Evolutionary conservation across 2,329 filamentous ascomycete species (phyloP).

Genomic region (Aspergillus cejpii): DNA sequence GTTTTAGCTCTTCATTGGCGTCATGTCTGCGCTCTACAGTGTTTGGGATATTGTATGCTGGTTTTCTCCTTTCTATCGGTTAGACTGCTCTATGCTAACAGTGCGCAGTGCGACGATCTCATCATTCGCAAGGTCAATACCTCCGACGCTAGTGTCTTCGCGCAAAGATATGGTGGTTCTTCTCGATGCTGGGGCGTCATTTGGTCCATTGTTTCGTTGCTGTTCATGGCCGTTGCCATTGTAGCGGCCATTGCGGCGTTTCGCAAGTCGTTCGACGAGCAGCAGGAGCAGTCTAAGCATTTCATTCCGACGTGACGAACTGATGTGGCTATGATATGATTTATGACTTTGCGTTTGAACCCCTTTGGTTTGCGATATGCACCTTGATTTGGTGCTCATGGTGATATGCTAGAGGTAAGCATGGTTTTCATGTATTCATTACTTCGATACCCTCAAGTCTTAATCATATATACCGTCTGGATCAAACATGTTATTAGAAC

Average conservation of each 20-base stretch:
- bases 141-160: conserved; percentile 73
- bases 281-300: conserved; percentile 60
- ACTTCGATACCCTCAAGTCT: too few relatives aligned
- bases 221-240: conserved; percentile 67
- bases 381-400: background rate
- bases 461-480: too few relatives aligned
- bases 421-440: too few relatives aligned
- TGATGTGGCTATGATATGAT: background rate
- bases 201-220: conserved; percentile 65
- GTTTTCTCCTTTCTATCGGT: conserved; percentile 2
- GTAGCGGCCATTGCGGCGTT: conserved; percentile 72
- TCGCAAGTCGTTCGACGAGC: conserved; percentile 61
- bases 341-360: background rate
- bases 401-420: background rate
- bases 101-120: conserved; percentile 61
- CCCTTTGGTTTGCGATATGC: background rate
- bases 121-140: conserved; percentile 74
- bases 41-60: conserved; percentile 69
- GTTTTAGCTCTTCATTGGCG: conserved; percentile 64
- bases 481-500: too few relatives aligned
- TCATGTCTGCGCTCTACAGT: conserved; percentile 73
- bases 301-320: conserved; percentile 51
- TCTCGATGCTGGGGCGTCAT: conserved; percentile 75
- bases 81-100: conserved; percentile 2
- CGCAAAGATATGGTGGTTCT: conserved; percentile 68